Conservation (phyloP, 176 grass and related monocot genomes). For the Bromus sterilis region DNA sequence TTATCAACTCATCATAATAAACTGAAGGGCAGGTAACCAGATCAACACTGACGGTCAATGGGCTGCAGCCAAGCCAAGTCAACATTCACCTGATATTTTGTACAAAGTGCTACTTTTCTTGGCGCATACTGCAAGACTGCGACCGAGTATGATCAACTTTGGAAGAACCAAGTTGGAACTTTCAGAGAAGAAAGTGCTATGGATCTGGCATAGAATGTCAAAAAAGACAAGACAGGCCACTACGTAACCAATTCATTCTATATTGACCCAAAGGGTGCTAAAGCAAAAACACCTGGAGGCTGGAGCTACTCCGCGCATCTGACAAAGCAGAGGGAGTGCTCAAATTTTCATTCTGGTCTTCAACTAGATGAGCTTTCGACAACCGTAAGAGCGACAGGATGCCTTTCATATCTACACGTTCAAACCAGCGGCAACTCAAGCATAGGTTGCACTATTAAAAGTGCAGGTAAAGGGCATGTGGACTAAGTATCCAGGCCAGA, state of each 20-base stretch:
- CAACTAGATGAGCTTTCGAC: not conserved
- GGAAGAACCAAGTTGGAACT: not conserved
- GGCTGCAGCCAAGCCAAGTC: not conserved
- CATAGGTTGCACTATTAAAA: not conserved
- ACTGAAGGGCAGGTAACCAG: not conserved
- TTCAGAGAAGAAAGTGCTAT: slow-evolving; percentile 13
- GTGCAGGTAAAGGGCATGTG: not conserved
- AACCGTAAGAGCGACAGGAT: slow-evolving; percentile 6
- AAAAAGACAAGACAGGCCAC: not conserved
- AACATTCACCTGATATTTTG: not conserved
- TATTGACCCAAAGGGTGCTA: not conserved
- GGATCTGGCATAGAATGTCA: not conserved
- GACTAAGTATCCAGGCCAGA: not conserved
- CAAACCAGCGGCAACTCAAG: not conserved
- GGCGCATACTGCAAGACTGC: not conserved
- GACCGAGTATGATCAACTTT: not conserved
- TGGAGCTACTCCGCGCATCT: not conserved
- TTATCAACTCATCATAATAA: not conserved
- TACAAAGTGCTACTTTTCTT: not conserved
- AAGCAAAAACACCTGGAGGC: not conserved
- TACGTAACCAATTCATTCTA: slow-evolving; percentile 4
- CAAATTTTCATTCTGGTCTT: slow-evolving; percentile 14
- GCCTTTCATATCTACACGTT: slow-evolving; percentile 9
- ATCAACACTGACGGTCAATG: not conserved
- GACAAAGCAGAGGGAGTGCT: not conserved